Evolutionary conservation across 805 yeast genomes (phyloP).

Genomic region (Saccharomyces eubayanus): DNA sequence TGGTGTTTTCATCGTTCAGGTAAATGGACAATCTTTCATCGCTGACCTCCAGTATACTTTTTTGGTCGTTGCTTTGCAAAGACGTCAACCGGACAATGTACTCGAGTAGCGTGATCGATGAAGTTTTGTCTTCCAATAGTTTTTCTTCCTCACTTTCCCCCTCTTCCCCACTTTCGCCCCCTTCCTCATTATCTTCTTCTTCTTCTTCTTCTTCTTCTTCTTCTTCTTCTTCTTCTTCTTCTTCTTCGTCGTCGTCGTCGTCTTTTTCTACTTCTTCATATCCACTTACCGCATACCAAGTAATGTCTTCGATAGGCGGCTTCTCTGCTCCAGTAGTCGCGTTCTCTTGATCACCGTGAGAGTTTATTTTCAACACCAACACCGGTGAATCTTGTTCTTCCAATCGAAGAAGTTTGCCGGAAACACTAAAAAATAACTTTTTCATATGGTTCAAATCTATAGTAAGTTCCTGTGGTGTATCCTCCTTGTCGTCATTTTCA

Average conservation of each 20-base stretch:
- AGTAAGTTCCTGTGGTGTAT: constrained; percentile 28
- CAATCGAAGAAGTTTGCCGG: constrained; percentile 55
- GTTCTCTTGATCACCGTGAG: constrained; percentile 14
- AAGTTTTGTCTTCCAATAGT: constrained; percentile 26
- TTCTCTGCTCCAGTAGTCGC: constrained; percentile 13
- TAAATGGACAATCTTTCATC: constrained; percentile 61
- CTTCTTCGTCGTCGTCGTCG: constrained; percentile 18
- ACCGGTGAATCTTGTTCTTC: constrained; percentile 61
- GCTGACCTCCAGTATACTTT: constrained; percentile 42
- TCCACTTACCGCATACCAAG: constrained; percentile 48
- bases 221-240: constrained; percentile 15
- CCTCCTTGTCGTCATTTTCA: constrained; percentile 42
- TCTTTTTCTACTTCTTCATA: constrained; percentile 27
- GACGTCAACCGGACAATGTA: constrained; percentile 52
- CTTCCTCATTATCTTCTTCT: constrained; percentile 10
- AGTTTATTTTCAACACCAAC: constrained; percentile 46
- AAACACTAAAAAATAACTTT: constrained; percentile 58
- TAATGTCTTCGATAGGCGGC: constrained; percentile 14
- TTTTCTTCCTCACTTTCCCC: constrained; percentile 8
- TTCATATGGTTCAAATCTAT: constrained; percentile 38
- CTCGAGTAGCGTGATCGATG: constrained; percentile 50
- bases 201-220: constrained; percentile 23
- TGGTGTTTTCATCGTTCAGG: constrained; percentile 46
- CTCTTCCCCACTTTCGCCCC: constrained; percentile 25
- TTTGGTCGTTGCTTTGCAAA: constrained; percentile 52